Base-by-base conservation (phyloP, 176 grass and related monocot species). In the Oryza brachyantha region DNA sequence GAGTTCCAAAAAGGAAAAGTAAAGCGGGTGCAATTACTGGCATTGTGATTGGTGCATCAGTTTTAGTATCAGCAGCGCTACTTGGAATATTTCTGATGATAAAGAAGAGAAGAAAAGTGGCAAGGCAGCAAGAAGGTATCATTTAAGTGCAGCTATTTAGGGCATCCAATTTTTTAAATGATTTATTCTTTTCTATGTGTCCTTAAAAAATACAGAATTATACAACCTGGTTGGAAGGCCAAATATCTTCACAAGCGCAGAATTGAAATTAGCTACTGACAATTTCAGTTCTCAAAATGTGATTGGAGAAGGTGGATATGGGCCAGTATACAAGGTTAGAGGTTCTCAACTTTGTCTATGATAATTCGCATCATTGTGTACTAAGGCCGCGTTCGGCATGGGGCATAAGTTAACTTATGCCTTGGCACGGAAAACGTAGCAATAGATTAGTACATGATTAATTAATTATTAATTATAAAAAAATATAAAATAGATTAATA, bases 301-400 rank as follows among this genome's bases (percentile, higher is more conserved):
- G 50, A 68, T 93, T 25, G 91, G 91, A 32, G 73, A 79, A 82
- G 91, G 91, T 31, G 90, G 90, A 81, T 93, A 86, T 84, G 90
- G 90, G n/a, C 26, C 76, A 19, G 90, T 93, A n/a, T 85, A 79
- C 75, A 93, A 88, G 87, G 87, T 93, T 70, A 3, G 64, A 12
- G 28, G 5, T 13, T 35, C 31, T 31, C 29, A 45, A 16, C 13
- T 45, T 45, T n/a, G n/a, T 13, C 42, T 13, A 0, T 40, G 2
- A 7, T 38, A n/a, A n/a, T n/a, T n/a, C n/a, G n/a, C n/a, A n/a
- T n/a, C 3, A 42, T 12, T 42, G 40, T 42, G 43, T 7, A 50
- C 46, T 50, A 19, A 19, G 0, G 43, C 3, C 21, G 13, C 31
- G n/a, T n/a, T n/a, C n/a, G n/a, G n/a, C n/a, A n/a, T n/a, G n/a